phyloP scores from a whole-genome alignment of 805 yeast species.

The Kazachstania taianensis region DNA sequence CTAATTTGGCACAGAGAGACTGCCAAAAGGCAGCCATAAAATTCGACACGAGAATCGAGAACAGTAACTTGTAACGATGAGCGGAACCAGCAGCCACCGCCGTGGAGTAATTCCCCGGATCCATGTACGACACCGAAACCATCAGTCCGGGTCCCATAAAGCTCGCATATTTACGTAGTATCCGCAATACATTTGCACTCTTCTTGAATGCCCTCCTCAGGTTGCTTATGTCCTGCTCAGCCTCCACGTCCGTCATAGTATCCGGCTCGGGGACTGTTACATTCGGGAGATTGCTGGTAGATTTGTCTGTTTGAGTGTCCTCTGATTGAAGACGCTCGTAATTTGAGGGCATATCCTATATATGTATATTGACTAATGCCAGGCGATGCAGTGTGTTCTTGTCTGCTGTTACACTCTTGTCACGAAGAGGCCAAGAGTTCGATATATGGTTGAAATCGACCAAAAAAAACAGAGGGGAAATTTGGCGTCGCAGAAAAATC shows the following conservation, averaged over 20 bases:
- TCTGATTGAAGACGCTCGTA: not conserved
- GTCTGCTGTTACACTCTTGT: too few species aligned
- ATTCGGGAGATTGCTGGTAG: too few species aligned
- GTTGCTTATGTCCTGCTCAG: not conserved
- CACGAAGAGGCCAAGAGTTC: too few species aligned
- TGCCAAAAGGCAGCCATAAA: conserved; percentile 83
- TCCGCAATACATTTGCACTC: conserved; percentile 2
- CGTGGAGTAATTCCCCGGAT: conserved; percentile 94
- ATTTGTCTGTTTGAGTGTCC: too few species aligned
- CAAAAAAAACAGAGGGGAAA: too few species aligned
- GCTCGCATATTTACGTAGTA: conserved; percentile 39
- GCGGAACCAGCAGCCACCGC: conserved; percentile 92
- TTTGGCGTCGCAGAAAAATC: too few species aligned
- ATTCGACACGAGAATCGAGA: conserved; percentile 70
- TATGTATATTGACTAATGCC: too few species aligned
- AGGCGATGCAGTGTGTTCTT: too few species aligned
- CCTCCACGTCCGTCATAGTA: not conserved
- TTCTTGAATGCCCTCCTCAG: too few species aligned
- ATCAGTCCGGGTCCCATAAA: conserved; percentile 93
- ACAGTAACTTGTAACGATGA: conserved; percentile 66
- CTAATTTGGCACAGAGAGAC: conserved; percentile 73
- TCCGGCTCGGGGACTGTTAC: too few species aligned
- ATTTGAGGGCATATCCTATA: not conserved
- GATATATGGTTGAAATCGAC: too few species aligned
- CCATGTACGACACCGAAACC: conserved; percentile 95